Evolutionary conservation across 2,329 filamentous ascomycete species (phyloP).

Genomic region (Xylaria sp.): DNA sequence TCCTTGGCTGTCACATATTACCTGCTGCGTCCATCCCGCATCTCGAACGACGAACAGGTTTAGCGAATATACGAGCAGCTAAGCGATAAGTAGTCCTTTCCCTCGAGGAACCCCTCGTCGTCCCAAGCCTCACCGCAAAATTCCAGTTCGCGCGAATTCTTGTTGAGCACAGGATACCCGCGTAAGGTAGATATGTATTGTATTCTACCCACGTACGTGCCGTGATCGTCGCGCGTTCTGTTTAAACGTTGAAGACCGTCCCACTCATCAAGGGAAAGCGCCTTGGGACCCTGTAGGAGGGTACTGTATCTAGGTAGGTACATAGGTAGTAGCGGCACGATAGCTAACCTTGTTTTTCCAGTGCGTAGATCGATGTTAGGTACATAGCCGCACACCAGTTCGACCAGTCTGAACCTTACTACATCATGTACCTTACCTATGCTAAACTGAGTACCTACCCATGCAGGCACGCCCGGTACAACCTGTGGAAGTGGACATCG

Average conservation of each 20-base stretch:
- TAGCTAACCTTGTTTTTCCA: conserved; percentile 19
- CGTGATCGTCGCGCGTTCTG: neutral
- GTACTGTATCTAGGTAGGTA: conserved; percentile 1
- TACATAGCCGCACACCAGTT: neutral
- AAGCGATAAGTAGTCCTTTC: no score
- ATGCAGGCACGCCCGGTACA: neutral
- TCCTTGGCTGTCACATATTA: no score
- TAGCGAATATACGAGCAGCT: no score
- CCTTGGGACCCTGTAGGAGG: neutral
- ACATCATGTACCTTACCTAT: no score
- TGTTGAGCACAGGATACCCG: no score
- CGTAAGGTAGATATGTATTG: no score
- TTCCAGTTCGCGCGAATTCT: neutral
- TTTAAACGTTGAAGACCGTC: neutral
- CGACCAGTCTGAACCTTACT: no score
- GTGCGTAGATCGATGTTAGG: neutral
- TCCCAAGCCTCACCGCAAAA: neutral
- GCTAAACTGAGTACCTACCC: no score
- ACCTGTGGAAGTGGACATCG: no score
- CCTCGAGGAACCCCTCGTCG: no score
- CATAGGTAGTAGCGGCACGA: conserved; percentile 14
- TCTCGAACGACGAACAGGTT: no score
- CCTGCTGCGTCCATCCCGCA: neutral
- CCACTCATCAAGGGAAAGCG: neutral
- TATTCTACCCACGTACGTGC: no score